Conservation (phyloP, 2,329 filamentous ascomycete genomes). For the Fusarium kyushuense region DNA sequence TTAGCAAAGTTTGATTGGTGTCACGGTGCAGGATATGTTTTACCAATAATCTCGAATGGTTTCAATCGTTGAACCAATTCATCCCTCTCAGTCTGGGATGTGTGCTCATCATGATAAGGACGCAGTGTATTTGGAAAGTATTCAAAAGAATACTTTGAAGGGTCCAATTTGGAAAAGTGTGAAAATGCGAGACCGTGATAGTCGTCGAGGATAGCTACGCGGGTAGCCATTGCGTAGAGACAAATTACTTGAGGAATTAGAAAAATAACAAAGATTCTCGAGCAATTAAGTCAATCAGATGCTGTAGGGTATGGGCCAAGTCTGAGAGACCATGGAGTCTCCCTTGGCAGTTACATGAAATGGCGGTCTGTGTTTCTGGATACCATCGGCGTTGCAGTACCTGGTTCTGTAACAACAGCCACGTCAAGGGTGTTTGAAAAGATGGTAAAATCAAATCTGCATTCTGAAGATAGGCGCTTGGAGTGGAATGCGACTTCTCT, state of each 20-base stretch:
- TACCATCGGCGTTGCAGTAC: background rate
- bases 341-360: background rate
- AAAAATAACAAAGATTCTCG: background rate
- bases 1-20: background rate
- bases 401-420: background rate
- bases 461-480: background rate
- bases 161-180: conserved; percentile 1
- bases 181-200: conserved; percentile 2
- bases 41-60: background rate
- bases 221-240: background rate
- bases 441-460: background rate
- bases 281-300: background rate
- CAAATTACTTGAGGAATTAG: too few relatives aligned
- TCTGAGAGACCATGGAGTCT: background rate
- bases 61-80: conserved; percentile 5
- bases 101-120: background rate
- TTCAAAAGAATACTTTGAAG: background rate
- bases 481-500: background rate
- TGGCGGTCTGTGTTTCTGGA: background rate
- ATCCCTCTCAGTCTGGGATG: background rate
- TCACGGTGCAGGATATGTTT: background rate
- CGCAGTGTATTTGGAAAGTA: conserved; percentile 1
- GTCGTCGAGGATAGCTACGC: conserved; percentile 8
- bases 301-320: background rate
- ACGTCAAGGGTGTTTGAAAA: background rate